A percentile compares a stretch with the other conserved stretches of the same genome.
These are phyloP conservation scores for Globisporangium yorkense DNA, from an alignment of 352 stramenopile genomes.

Conservation along the genomic window DNA sequence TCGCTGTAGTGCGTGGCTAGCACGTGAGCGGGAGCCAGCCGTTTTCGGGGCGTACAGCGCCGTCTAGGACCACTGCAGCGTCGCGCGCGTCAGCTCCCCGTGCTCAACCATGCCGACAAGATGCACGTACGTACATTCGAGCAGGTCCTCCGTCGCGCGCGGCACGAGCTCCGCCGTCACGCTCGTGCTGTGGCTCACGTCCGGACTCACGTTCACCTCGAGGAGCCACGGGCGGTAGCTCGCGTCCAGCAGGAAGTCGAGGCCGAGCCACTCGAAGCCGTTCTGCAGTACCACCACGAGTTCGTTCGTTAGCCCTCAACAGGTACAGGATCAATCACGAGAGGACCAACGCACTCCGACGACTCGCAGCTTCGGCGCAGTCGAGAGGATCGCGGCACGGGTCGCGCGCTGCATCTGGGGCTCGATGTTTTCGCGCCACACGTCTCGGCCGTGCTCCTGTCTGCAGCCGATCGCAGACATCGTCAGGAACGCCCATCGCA, in stretches of 20 bases:
- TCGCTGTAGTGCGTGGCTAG: conserved; percentile 4
- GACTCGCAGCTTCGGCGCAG: conserved; percentile 33
- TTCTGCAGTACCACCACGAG: conserved; percentile 14
- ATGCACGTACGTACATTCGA: conserved; percentile 33
- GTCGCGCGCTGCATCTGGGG: conserved; percentile 57
- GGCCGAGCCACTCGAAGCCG: conserved; percentile 84
- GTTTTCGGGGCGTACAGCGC: not conserved
- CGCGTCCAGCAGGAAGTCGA: conserved; percentile 78
- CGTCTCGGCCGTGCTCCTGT: conserved; percentile 26
- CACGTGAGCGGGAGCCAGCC: conserved; percentile 5
- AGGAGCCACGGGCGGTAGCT: conserved; percentile 58
- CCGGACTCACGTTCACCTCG: conserved; percentile 86
- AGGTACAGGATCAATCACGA: not conserved
- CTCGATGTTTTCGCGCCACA: conserved; percentile 42
- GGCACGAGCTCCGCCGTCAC: conserved; percentile 51
- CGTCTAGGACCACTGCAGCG: conserved; percentile 11
- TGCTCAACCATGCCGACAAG: not conserved
- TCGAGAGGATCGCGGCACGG: conserved; percentile 27
- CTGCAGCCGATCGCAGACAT: conserved; percentile 5
- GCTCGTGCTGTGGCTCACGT: conserved; percentile 73
- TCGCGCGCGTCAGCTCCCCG: not conserved
- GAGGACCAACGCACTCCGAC: conserved; percentile 36
- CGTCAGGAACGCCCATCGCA: too few species aligned
- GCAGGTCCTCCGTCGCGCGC: conserved; percentile 35
- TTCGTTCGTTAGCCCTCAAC: not conserved